These are phyloP conservation scores for Ustilago bromivora DNA, from an alignment of 1,284 basidiomycete species.

Conservation along the genomic window DNA sequence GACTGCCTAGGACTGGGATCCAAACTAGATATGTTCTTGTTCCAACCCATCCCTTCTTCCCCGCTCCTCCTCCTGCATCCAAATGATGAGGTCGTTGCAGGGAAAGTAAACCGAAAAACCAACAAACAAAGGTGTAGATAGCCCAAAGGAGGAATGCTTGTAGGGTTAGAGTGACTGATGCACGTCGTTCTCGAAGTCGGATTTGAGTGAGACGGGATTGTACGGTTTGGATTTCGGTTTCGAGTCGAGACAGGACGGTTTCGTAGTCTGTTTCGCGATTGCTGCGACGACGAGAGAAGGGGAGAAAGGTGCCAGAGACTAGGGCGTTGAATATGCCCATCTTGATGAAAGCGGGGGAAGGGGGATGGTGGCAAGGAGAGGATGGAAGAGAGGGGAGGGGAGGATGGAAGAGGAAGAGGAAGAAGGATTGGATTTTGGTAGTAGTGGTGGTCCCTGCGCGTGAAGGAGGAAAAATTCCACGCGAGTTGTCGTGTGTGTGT, in stretches of 20 bases:
- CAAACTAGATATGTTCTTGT: slow-evolving; percentile 25
- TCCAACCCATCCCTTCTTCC: not conserved
- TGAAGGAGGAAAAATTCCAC: not conserved
- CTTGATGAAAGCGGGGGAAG: not conserved
- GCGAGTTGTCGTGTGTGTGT: slow-evolving; percentile 14
- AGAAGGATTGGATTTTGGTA: not conserved
- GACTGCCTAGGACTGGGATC: slow-evolving; percentile 44
- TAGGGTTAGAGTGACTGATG: slow-evolving; percentile 82
- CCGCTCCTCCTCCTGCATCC: slow-evolving; percentile 11
- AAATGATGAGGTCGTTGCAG: slow-evolving; percentile 7
- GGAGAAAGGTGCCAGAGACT: slow-evolving; percentile 42
- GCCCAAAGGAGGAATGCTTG: slow-evolving; percentile 86
- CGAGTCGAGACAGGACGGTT: slow-evolving; percentile 72
- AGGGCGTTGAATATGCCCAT: slow-evolving; percentile 56
- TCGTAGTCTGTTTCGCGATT: slow-evolving; percentile 72
- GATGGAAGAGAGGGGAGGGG: not conserved
- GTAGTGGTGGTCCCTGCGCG: slow-evolving; percentile 7
- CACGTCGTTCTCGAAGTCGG: slow-evolving; percentile 83
- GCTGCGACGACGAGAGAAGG: slow-evolving; percentile 39
- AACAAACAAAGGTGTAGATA: slow-evolving; percentile 85
- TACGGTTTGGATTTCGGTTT: slow-evolving; percentile 72
- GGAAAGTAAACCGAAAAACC: slow-evolving; percentile 71
- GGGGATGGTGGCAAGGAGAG: not conserved
- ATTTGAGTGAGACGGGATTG: slow-evolving; percentile 88
- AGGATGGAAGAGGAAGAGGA: not conserved